phyloP scores from a whole-genome alignment of 129 eudicot species.

The Saposhnikovia divaricata region DNA sequence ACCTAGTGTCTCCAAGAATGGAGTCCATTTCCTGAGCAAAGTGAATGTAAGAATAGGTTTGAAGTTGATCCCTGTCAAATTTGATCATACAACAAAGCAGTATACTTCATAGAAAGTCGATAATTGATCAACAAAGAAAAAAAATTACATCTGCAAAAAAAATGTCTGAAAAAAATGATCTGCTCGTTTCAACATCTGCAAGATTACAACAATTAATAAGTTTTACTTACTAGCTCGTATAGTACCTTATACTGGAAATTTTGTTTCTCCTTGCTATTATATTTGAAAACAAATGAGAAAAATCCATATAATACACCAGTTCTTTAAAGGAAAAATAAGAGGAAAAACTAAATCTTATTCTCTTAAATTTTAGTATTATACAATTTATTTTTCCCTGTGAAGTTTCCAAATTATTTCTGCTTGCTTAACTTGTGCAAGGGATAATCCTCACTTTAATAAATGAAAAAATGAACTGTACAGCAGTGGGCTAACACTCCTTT shows the following conservation, averaged over 20 bases:
- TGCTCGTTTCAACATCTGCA: too few relatives aligned
- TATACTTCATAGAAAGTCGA: too few relatives aligned
- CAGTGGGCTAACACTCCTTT: conserved; percentile 12
- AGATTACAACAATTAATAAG: too few relatives aligned
- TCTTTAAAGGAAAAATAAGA: not conserved
- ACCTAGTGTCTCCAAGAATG: too few relatives aligned
- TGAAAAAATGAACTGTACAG: conserved; percentile 49
- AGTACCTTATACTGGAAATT: not conserved
- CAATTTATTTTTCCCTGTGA: conserved; percentile 21
- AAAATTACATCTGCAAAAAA: too few relatives aligned
- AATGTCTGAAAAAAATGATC: too few relatives aligned
- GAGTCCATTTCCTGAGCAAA: too few relatives aligned
- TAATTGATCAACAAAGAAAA: too few relatives aligned
- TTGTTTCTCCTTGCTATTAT: not conserved
- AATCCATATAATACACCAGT: not conserved
- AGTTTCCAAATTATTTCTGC: conserved; percentile 6
- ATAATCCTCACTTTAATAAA: conserved; percentile 20
- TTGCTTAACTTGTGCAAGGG: conserved; percentile 21
- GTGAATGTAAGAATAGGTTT: too few relatives aligned
- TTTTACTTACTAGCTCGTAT: too few relatives aligned
- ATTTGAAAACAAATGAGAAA: not conserved
- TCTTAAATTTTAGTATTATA: conserved; percentile 47
- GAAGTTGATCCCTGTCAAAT: too few relatives aligned
- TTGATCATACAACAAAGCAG: too few relatives aligned
- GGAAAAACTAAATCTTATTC: not conserved